Evolutionary conservation across 2,329 filamentous ascomycete genomes (phyloP), one percentile per base, ranked within the genome.

Genomic region (Pseudogymnoascus verrucosus): DNA sequence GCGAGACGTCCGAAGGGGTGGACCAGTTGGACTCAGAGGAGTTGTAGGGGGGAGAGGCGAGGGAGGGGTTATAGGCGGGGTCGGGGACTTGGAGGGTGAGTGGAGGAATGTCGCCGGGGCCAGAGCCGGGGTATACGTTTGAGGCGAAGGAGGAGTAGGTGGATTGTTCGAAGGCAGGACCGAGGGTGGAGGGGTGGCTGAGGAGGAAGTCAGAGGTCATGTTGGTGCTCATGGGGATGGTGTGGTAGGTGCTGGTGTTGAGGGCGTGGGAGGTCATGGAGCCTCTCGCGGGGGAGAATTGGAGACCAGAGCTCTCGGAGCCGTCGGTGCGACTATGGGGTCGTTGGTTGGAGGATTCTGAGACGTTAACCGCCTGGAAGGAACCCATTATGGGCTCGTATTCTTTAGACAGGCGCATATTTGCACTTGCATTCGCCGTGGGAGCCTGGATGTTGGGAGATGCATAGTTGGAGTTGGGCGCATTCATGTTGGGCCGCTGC

Each of bases 291-390:
- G 40, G 19, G 8, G 40, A 44, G 40, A 44, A 44, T 21, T 12
- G 40, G 16, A 44, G 16, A 21, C 40, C 40, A 44, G 40, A 44
- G 40, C 4, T 21, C 40, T 44, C 40, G 19, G 19, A 44, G 19
- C 40, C 40, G 16, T 44, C 40, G 19, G 16, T 21, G 19, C 40
- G 40, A 19, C 40, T 44, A 3, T 4, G 8, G 3, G 40, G 40
- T 2, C 40, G 40, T n/a, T 44, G 40, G 10, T 44, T 44, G 12
- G 40, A 44, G 16, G 40, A 1, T 5, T 66, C 61, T 10, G 69
- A 67, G 39, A 68, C 70, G 28, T 69, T 67, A 7, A 67, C 65
- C 28, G 68, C 31, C 28, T 66, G 67, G 34, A 71, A 71, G 60
- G 64, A 69, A 10, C 63, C 62, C 26, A 68, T 68, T 12, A 68